phyloP scores from a whole-genome alignment of 2,329 filamentous ascomycete genomes.

The Fusarium solani-melongenae region DNA sequence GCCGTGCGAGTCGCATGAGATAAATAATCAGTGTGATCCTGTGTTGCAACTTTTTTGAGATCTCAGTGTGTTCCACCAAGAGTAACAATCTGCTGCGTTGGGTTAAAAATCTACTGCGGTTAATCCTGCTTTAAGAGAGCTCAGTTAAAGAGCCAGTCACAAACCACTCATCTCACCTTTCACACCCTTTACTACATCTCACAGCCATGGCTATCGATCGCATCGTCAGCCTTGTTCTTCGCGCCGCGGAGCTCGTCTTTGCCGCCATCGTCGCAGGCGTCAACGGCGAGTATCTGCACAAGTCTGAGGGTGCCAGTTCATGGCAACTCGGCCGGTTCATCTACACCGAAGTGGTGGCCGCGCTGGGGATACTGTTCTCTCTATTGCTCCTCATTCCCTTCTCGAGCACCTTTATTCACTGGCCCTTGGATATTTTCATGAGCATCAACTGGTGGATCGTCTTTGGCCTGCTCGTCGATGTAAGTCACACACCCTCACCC shows the following conservation, averaged over 20 bases:
- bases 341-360: conserved; percentile 79
- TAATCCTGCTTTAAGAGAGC: not conserved
- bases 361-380: conserved; percentile 73
- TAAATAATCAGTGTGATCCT: conserved; percentile 37
- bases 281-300: conserved; percentile 73
- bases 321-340: conserved; percentile 74
- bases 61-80: not conserved
- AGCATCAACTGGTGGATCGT: conserved; percentile 76
- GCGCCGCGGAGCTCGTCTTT: conserved; percentile 69
- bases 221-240: conserved; percentile 53
- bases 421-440: conserved; percentile 76
- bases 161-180: not conserved
- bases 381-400: conserved; percentile 81
- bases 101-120: not conserved
- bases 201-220: conserved; percentile 53
- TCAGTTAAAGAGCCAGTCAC: not conserved
- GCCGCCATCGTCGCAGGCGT: conserved; percentile 78
- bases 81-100: not conserved
- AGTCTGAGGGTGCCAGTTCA: conserved; percentile 55
- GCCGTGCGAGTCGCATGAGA: conserved; percentile 8
- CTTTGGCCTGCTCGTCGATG: conserved; percentile 74
- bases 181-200: not conserved
- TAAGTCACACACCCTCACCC: conserved; percentile 50
- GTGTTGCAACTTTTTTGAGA: not conserved
- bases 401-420: conserved; percentile 73